A percentile compares a stretch with the other conserved stretches of the same genome.
Conservation (phyloP, 257 asterid genomes). For the Mitragyna speciosa region DNA sequence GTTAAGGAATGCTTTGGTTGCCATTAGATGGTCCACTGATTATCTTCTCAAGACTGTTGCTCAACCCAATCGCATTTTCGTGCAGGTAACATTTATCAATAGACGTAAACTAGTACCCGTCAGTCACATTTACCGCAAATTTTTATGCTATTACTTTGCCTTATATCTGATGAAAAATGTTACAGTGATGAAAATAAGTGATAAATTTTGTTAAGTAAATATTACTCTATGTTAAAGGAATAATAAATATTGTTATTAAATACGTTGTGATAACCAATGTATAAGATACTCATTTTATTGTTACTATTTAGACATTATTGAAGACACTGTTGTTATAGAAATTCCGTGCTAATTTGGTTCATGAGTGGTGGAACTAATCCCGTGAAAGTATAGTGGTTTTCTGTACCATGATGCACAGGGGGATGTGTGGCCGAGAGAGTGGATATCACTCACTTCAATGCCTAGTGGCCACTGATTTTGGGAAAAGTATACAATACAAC, state of each 20-base stretch:
- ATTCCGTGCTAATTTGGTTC: not conserved
- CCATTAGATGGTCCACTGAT: constrained; percentile 84
- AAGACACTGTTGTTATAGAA: no score
- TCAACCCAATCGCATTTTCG: constrained; percentile 80
- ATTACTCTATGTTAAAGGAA: not conserved
- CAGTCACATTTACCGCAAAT: not conserved
- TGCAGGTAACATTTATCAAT: constrained; percentile 58
- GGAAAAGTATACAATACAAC: no score
- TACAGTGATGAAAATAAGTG: no score
- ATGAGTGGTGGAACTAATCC: constrained; percentile 3
- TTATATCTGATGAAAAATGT: no score
- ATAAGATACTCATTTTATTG: no score
- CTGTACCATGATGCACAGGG: not conserved
- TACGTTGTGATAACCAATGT: no score
- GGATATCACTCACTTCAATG: constrained; percentile 7
- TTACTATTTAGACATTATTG: no score
- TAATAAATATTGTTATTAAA: no score
- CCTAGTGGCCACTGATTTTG: not conserved
- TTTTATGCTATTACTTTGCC: not conserved
- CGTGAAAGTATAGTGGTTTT: not conserved
- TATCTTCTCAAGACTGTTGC: constrained; percentile 84
- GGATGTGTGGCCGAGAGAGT: constrained; percentile 16
- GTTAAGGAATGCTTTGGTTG: constrained; percentile 66
- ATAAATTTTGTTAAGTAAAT: no score
- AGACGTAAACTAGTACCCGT: not conserved